These are phyloP conservation scores for Suillus decipiens DNA, from an alignment of 768 basidiomycete species.

Conservation along the genomic window DNA sequence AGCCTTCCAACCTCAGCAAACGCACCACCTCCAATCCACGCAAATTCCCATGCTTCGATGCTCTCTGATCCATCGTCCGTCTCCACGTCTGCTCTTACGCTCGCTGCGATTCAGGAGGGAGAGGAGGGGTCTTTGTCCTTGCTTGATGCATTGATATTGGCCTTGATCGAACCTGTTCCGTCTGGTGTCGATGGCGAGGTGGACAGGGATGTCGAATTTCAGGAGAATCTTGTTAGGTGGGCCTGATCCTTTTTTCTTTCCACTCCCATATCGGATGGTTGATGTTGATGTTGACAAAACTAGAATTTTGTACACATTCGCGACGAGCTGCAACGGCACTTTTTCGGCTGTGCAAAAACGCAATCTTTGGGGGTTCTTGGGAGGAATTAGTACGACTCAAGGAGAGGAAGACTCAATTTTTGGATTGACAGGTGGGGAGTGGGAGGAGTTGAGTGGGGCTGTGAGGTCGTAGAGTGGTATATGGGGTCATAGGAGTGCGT, in stretches of 20 bases:
- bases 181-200: neutral
- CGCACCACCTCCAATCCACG: conserved; percentile 46
- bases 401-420: neutral
- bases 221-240: neutral
- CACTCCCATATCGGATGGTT: neutral
- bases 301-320: neutral
- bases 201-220: conserved; percentile 41
- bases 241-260: neutral
- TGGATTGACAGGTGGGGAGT: neutral
- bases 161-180: neutral
- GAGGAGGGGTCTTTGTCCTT: neutral
- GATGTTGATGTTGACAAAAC: neutral
- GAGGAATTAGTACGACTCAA: neutral
- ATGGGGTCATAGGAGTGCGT: neutral
- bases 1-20: conserved; percentile 26
- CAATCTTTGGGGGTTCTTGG: neutral
- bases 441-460: neutral
- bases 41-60: conserved; percentile 31
- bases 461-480: neutral
- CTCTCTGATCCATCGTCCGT: conserved; percentile 22
- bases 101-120: neutral
- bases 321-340: neutral
- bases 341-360: neutral
- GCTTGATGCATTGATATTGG: neutral
- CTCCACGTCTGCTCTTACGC: neutral